Evolutionary conservation across 2,329 filamentous ascomycete genomes (phyloP).

Genomic region (Alternaria dauci): DNA sequence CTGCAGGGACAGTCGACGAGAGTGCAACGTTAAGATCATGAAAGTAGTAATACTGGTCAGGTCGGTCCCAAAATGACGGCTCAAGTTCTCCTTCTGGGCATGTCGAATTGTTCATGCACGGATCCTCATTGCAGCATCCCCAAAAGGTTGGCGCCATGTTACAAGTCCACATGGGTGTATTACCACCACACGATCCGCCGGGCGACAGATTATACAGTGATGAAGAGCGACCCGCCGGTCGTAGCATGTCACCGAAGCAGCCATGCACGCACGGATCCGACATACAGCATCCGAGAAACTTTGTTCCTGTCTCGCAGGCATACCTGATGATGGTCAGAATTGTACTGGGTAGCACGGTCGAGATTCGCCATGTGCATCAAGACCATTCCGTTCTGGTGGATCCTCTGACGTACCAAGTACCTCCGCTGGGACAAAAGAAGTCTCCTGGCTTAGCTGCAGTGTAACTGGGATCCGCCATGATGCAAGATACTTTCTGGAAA

Average conservation of each 20-base stretch:
- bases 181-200: constrained; percentile 36
- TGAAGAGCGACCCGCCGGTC: constrained; percentile 41
- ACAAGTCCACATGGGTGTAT: constrained; percentile 48
- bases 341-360: accelerated
- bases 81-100: constrained; percentile 40
- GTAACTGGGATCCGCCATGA: background rate
- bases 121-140: constrained; percentile 48
- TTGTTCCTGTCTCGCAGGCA: constrained; percentile 25
- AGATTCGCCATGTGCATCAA: background rate
- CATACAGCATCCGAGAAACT: constrained; percentile 51
- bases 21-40: constrained; percentile 13
- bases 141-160: constrained; percentile 38
- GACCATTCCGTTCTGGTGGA: background rate
- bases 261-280: constrained; percentile 45
- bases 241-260: constrained; percentile 40
- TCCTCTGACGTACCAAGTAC: constrained; percentile 17
- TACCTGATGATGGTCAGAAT: constrained; percentile 4
- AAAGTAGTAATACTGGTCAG: constrained; percentile 24
- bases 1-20: background rate
- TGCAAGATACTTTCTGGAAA: background rate
- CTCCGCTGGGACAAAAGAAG: constrained; percentile 24
- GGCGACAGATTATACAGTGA: constrained; percentile 38
- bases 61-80: constrained; percentile 25
- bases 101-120: constrained; percentile 38
- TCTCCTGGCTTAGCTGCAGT: constrained; percentile 20